A percentile compares a stretch with the other conserved stretches of the same genome.
Evolutionary conservation across 2,329 filamentous ascomycete species (phyloP).

Genomic region (Cryoendolithus antarcticus): DNA sequence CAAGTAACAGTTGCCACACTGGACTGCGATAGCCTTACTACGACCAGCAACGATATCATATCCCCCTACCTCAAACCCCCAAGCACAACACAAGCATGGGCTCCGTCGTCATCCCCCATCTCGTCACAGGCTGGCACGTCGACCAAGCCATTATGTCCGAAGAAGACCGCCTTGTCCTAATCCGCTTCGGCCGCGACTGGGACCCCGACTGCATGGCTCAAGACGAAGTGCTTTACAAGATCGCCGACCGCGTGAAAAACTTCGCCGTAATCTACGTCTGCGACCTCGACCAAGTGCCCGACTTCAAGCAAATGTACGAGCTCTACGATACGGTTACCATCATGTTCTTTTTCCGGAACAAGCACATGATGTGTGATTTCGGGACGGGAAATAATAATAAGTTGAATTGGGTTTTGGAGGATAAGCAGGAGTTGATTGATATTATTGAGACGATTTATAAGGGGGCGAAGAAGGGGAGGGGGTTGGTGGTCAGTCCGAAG

Average conservation of each 20-base stretch:
- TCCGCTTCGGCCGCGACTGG: conserved; percentile 81
- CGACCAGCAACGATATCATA: background rate
- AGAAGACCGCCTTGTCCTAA: conserved; percentile 84
- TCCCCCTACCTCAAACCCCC: too few species aligned
- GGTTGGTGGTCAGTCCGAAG: conserved; percentile 93
- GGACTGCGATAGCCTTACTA: too few species aligned
- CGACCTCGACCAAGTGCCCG: conserved; percentile 79
- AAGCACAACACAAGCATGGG: conserved; percentile 40
- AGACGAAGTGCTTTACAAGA: conserved; percentile 89
- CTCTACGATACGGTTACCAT: conserved; percentile 75
- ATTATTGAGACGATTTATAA: conserved; percentile 97
- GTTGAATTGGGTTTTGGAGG: conserved; percentile 88
- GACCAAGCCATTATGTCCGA: conserved; percentile 89
- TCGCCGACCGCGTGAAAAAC: conserved; percentile 87
- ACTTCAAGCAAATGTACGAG: conserved; percentile 93
- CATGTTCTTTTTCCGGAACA: conserved; percentile 98
- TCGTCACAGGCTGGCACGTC: conserved; percentile 91
- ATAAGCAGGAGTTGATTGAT: conserved; percentile 97
- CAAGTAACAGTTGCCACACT: too few species aligned
- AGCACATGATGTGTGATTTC: conserved; percentile 98
- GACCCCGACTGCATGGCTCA: conserved; percentile 71
- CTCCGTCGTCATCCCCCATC: conserved; percentile 83
- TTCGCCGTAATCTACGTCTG: conserved; percentile 88
- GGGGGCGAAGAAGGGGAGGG: conserved; percentile 94
- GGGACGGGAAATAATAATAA: conserved; percentile 99